These are phyloP conservation scores for Aureobasidium zeae DNA, from an alignment of 2,329 filamentous ascomycete species.

Conservation along the genomic window DNA sequence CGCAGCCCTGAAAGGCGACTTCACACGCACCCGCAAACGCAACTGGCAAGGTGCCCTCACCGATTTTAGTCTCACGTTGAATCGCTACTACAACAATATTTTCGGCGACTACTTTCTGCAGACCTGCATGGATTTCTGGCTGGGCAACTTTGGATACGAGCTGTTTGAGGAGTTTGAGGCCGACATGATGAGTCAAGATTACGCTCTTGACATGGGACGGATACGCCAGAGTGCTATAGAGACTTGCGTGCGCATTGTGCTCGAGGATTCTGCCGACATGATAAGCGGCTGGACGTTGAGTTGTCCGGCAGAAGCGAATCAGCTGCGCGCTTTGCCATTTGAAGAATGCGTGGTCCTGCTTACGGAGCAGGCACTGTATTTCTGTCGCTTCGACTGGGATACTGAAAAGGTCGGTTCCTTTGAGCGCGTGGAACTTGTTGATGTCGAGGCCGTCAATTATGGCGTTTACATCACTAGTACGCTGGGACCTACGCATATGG, in stretches of 20 bases:
- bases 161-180: conserved; percentile 93
- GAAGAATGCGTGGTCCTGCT: conserved; percentile 83
- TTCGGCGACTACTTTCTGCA: conserved; percentile 98
- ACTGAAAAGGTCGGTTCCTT: conserved; percentile 91
- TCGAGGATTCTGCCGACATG: conserved; percentile 76
- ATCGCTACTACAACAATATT: conserved; percentile 72
- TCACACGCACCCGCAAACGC: conserved; percentile 80
- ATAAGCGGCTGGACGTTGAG: conserved; percentile 83
- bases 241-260: conserved; percentile 74
- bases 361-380: conserved; percentile 76
- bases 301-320: conserved; percentile 63
- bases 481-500: conserved; percentile 64
- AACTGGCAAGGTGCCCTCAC: conserved; percentile 87
- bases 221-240: conserved; percentile 86
- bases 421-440: conserved; percentile 70
- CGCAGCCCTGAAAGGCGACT: conserved; percentile 92
- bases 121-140: conserved; percentile 84
- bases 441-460: conserved; percentile 62
- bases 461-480: conserved; percentile 90
- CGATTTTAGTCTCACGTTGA: conserved; percentile 81
- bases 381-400: conserved; percentile 89
- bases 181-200: conserved; percentile 87
- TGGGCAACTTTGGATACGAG: conserved; percentile 74
- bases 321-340: conserved; percentile 58
- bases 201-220: conserved; percentile 74